These are phyloP conservation scores for Talaromyces sp. DNA, from an alignment of 2,329 filamentous ascomycete genomes.

Conservation along the genomic window DNA sequence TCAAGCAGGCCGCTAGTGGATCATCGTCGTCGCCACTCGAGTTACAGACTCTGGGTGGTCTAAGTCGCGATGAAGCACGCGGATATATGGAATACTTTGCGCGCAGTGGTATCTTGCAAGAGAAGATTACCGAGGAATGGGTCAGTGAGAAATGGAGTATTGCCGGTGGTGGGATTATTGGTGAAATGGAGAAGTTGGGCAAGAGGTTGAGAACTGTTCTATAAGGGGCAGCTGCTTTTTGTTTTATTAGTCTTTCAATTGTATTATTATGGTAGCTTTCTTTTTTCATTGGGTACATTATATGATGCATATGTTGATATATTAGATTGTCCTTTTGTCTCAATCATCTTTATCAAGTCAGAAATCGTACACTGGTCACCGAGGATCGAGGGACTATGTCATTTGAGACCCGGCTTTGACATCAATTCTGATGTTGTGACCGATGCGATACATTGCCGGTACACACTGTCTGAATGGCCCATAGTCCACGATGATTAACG, in stretches of 20 bases:
- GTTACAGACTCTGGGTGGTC: slow-evolving; percentile 60
- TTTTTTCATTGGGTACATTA: background rate
- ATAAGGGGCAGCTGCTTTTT: background rate
- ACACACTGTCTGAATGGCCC: background rate
- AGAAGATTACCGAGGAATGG: slow-evolving; percentile 65
- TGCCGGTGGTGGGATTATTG: slow-evolving; percentile 75
- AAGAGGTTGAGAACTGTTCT: slow-evolving; percentile 43
- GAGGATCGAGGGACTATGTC: no score
- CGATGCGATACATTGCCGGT: background rate
- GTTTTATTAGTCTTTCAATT: background rate
- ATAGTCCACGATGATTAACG: background rate
- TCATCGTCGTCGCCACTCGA: slow-evolving; percentile 41
- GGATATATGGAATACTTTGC: slow-evolving; percentile 92
- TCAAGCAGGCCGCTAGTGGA: slow-evolving; percentile 27
- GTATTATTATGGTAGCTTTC: slow-evolving; percentile 6
- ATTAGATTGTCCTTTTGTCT: background rate
- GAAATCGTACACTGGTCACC: no score
- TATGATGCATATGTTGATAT: background rate
- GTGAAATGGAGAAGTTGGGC: slow-evolving; percentile 75
- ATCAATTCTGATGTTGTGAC: no score
- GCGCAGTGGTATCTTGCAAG: slow-evolving; percentile 73
- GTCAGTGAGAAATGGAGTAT: slow-evolving; percentile 83
- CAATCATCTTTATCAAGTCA: no score
- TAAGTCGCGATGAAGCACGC: slow-evolving; percentile 73
- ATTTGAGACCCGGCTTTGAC: background rate